A percentile compares a stretch with the other conserved stretches of the same genome.
Conservation (phyloP, 352 stramenopile genomes). For the Phytophthora citrophthora region DNA sequence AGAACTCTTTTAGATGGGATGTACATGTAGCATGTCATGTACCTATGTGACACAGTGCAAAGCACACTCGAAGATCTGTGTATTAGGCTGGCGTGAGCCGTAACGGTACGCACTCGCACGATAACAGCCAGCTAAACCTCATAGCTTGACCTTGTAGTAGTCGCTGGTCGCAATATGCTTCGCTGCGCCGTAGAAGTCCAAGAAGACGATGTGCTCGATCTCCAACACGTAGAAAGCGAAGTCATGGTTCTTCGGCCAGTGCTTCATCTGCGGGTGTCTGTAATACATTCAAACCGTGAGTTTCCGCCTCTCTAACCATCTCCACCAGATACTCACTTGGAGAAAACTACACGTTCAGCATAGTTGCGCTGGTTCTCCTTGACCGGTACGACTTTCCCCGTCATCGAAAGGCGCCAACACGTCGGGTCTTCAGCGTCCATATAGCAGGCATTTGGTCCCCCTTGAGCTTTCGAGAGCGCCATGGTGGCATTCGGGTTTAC, state of each 20-base stretch:
- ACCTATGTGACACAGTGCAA: no score
- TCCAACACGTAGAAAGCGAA: conserved; percentile 61
- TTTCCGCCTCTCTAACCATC: not conserved
- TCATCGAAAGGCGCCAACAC: conserved; percentile 67
- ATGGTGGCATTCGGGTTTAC: conserved; percentile 58
- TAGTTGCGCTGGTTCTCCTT: conserved; percentile 36
- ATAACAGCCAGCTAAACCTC: not conserved
- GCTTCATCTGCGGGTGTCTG: conserved; percentile 73
- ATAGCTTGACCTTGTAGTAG: conserved; percentile 68
- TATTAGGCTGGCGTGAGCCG: no score
- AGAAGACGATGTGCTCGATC: conserved; percentile 64
- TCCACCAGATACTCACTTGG: conserved; percentile 29
- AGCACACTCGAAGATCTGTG: no score
- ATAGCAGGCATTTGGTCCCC: conserved; percentile 49
- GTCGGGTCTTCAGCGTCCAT: conserved; percentile 75
- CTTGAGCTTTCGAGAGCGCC: conserved; percentile 61
- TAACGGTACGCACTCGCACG: no score
- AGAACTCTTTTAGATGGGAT: no score
- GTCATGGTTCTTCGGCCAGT: conserved; percentile 62
- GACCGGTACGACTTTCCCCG: conserved; percentile 54
- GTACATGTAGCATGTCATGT: not conserved
- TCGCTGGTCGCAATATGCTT: conserved; percentile 61
- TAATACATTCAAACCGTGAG: not conserved
- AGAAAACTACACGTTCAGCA: conserved; percentile 67
- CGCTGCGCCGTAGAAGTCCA: conserved; percentile 75